phyloP scores from a whole-genome alignment of 805 yeast genomes.

The Kuraishia ogatae region DNA sequence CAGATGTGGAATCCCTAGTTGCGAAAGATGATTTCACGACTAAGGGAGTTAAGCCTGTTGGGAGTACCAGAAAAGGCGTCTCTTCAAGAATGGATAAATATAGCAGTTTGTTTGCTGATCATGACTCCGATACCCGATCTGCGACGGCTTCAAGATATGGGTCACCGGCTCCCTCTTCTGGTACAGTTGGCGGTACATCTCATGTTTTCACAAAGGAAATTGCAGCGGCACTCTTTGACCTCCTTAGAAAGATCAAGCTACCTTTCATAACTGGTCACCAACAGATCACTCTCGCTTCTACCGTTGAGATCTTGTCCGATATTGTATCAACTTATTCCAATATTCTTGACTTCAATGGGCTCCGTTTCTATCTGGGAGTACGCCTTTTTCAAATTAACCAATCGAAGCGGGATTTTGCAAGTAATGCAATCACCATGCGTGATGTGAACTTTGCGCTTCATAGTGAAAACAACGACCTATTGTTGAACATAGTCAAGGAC shows the following conservation, averaged over 20 bases:
- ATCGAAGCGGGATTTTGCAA: conserved; percentile 16
- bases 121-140: background rate
- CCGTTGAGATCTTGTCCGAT: conserved; percentile 54
- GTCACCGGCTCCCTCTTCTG: background rate
- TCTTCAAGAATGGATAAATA: background rate
- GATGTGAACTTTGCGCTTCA: conserved; percentile 86
- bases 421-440: conserved; percentile 52
- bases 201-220: conserved; percentile 16
- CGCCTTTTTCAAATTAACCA: conserved; percentile 46
- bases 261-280: conserved; percentile 88
- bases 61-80: background rate
- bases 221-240: conserved; percentile 43
- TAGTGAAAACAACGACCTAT: conserved; percentile 64
- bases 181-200: background rate
- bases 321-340: conserved; percentile 35
- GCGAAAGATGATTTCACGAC: background rate
- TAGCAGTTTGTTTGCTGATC: background rate
- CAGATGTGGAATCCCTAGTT: background rate
- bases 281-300: conserved; percentile 70
- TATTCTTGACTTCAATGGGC: conserved; percentile 55
- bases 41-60: background rate
- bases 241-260: conserved; percentile 53
- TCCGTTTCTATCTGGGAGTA: conserved; percentile 62
- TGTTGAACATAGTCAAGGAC: conserved; percentile 40
- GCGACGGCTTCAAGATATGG: background rate